These are phyloP conservation scores for Stemphylium lycopersici DNA, from an alignment of 2,329 filamentous ascomycete species.

Conservation along the genomic window DNA sequence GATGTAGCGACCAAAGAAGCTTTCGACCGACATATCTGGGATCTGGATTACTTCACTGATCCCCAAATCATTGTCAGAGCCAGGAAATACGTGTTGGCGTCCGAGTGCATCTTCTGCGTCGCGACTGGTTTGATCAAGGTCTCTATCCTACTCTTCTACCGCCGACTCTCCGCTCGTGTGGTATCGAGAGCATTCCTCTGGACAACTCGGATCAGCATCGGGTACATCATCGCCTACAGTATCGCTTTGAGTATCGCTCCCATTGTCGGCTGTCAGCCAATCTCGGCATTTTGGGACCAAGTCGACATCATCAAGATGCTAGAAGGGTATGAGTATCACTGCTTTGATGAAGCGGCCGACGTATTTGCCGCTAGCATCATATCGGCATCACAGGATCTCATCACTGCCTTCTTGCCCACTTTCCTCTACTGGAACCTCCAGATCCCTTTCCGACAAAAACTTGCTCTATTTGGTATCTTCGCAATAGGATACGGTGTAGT, in stretches of 20 bases:
- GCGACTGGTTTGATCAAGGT: slow-evolving; percentile 41
- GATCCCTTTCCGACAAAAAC: slow-evolving; percentile 36
- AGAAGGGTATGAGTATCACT: slow-evolving; percentile 35
- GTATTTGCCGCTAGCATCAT: slow-evolving; percentile 37
- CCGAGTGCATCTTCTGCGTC: slow-evolving; percentile 35
- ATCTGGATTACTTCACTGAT: slow-evolving; percentile 19
- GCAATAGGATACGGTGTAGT: slow-evolving; percentile 41
- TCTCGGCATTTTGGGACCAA: slow-evolving; percentile 43
- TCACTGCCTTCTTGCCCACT: slow-evolving; percentile 40
- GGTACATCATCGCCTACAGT: slow-evolving; percentile 33
- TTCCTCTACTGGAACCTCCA: slow-evolving; percentile 43
- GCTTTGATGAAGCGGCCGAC: slow-evolving; percentile 43
- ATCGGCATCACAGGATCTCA: slow-evolving; percentile 35
- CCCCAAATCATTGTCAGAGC: slow-evolving; percentile 19
- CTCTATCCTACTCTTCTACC: slow-evolving; percentile 43
- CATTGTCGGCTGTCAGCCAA: slow-evolving; percentile 37
- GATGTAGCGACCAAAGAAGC: slow-evolving; percentile 18
- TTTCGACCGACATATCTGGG: slow-evolving; percentile 40
- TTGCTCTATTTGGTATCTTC: slow-evolving; percentile 40
- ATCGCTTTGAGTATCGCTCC: slow-evolving; percentile 38
- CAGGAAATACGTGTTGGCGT: slow-evolving; percentile 37
- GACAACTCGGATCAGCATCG: slow-evolving; percentile 35
- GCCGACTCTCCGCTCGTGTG: slow-evolving; percentile 34
- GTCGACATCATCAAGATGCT: slow-evolving; percentile 20
- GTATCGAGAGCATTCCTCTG: slow-evolving; percentile 34